Base-by-base conservation (phyloP, 2,329 filamentous ascomycete species). In the Aspergillus brunneoviolaceus region DNA sequence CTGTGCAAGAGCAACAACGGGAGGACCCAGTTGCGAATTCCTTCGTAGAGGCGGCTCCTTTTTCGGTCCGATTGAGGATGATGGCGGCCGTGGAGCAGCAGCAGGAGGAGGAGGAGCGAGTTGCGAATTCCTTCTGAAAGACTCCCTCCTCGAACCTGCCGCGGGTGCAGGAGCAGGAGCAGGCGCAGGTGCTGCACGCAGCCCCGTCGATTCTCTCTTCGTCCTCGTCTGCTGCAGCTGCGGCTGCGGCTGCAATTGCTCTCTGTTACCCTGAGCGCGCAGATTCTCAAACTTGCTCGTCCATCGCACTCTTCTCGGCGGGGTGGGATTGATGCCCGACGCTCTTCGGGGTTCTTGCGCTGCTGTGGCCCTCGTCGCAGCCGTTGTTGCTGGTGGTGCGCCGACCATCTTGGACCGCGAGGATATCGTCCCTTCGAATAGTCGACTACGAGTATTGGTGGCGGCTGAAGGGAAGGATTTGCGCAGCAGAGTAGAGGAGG, bases 221-320 rank as follows among this genome's bases (percentile, higher is more conserved):
- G 14, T 45, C 14, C 6, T 5, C 16, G 11, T 35, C 39, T 16
- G 39, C 39, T 16, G 39, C 16, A 16, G 6, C 33, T 12, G 33
- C 33, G 33, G 33, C 12, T 4, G 33, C 12, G 12, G 33, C 33
- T 12, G 12, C 31, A 12, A 12, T 11, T 52, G 7, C 51, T 21
- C 12, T 21, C 25, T 27, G 19, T 42, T 27, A 12, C 14, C 19
- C 42, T 48, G 42, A 16, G 42, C 53, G 2, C 53, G 53, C 21
- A 61, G 45, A 14, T 59, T 55, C 47, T 58, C 59, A 10, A 42
- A 51, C 23, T 53, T 52, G 16, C 35, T 49, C 12, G 55, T 61
- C 56, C 56, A 59, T 19, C 59, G 51, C 12, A 61, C 45, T 25
- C 59, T 35, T 33, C 33, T 58, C 14, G 48, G 51, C 16, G 39